A percentile compares a stretch with the other conserved stretches of the same genome.
phyloP scores from a whole-genome alignment of 2,329 filamentous ascomycete genomes.

The Magnaporthales sp. region DNA sequence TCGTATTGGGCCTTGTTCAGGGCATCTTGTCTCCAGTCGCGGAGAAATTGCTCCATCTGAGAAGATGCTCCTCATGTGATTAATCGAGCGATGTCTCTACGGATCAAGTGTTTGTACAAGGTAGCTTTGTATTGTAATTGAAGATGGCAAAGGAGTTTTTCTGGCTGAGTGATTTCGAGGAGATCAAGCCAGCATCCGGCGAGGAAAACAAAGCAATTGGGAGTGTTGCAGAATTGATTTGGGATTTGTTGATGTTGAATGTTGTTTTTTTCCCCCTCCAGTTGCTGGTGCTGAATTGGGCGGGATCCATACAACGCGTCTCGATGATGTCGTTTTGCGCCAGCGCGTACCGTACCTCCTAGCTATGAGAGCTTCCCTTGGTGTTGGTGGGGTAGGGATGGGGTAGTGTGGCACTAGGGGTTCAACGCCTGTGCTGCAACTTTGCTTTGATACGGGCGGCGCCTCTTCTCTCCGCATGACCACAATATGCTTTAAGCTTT shows the following conservation, averaged over 20 bases:
- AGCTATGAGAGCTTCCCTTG: not conserved
- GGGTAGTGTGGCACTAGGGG: not conserved
- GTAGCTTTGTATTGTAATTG: not conserved
- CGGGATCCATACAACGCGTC: not conserved
- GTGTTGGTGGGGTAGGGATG: not conserved
- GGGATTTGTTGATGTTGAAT: not conserved
- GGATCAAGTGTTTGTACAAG: not conserved
- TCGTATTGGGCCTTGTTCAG: slow-evolving; percentile 95
- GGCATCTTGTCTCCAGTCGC: slow-evolving; percentile 91
- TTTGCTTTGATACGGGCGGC: no score
- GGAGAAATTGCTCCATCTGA: slow-evolving; percentile 82
- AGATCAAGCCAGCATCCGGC: not conserved
- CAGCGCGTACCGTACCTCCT: not conserved
- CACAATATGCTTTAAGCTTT: no score
- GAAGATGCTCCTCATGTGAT: not conserved
- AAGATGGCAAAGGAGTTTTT: no score
- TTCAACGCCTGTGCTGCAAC: no score
- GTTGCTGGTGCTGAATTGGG: not conserved
- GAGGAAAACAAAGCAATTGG: not conserved
- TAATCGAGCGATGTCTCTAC: not conserved
- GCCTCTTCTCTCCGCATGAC: not conserved
- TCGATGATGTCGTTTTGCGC: slow-evolving; percentile 1
- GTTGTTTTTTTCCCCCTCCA: not conserved
- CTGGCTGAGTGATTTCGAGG: not conserved
- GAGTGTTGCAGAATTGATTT: not conserved